phyloP scores from a whole-genome alignment of 2,329 filamentous ascomycete species.

The Lasiodiplodia sp. region DNA sequence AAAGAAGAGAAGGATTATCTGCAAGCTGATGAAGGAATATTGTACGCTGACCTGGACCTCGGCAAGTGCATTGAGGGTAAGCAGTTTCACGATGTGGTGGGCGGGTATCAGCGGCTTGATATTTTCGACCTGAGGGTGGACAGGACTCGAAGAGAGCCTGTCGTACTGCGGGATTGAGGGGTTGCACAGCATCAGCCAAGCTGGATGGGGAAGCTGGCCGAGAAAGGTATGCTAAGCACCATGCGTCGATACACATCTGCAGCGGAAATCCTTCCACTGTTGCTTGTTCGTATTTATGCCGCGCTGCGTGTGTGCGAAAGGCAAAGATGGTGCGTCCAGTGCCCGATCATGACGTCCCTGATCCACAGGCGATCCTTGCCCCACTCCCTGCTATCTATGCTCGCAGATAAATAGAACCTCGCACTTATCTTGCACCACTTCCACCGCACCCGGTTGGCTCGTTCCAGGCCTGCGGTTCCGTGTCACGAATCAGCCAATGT shows the following conservation, averaged over 20 bases:
- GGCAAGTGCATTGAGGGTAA: constrained; percentile 62
- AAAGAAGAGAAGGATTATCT: constrained; percentile 46
- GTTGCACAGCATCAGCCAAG: background rate
- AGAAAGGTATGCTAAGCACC: background rate
- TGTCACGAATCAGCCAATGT: background rate
- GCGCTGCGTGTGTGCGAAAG: background rate
- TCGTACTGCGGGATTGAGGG: constrained; percentile 34
- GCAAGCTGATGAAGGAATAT: constrained; percentile 56
- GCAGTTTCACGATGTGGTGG: constrained; percentile 64
- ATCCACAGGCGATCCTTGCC: background rate
- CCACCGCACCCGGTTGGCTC: background rate
- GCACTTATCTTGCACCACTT: background rate
- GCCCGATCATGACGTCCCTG: background rate
- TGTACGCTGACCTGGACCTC: constrained; percentile 61
- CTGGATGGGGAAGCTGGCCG: background rate
- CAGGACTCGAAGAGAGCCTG: constrained; percentile 48
- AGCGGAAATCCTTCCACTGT: background rate
- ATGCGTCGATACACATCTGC: background rate
- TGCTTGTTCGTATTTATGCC: background rate
- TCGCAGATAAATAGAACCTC: background rate
- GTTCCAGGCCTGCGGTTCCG: background rate
- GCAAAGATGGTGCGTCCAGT: background rate
- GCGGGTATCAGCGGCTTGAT: constrained; percentile 63
- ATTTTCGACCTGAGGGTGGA: constrained; percentile 61
- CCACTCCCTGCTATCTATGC: background rate